Base-by-base conservation (phyloP, 1,284 basidiomycete genomes). In the Waitea zeae region DNA sequence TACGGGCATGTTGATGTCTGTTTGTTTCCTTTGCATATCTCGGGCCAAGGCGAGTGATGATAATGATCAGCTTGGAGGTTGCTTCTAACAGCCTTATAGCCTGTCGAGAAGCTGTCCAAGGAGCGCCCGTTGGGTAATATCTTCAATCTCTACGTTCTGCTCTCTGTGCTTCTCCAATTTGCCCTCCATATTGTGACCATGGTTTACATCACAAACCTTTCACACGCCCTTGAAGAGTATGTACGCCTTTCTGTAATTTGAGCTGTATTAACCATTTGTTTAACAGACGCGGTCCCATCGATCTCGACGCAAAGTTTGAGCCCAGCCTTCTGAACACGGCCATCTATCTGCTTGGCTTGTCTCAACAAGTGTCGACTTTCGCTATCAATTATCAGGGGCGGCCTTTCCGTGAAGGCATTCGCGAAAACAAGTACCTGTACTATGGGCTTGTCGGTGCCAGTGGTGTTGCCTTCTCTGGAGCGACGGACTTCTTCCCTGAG, bases 321-420 rank as follows among this genome's bases (percentile, higher is more conserved):
- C 89, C 92, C 0, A 87, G 77, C 44, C 58, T 96, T 22, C 62
- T 96, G 41, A 96, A 96, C 61, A 92, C 88, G 3, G 84, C 88
- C 33, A 92, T 96, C 49, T 96, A 92, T 58, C 72, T 96, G 15
- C 66, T 96, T 35, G 81, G 89, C 38, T 65, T 95, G 22, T 90
- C 84, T 4, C 90, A 96, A 52, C 89, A 95, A 52, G 90, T 96
- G 2, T 93, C 90, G 6, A 95, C 90, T 0, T 95, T 96, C 49
- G 79, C 88, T 3, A 88, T 95, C 61, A 96, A 96, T 59, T 96
- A 90, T 68, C 87, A 89, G 60, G 75, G 90, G 5, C 80, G 90
- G 27, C 90, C 92, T 0, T 96, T 95, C 78, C 77, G 90, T 30
- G 90, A 96, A 56, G 87, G 87, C 30, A 93, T 96, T 49, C 67